phyloP scores from a whole-genome alignment of 1,139 yeast genomes.

The Candida buenavistaensis region DNA sequence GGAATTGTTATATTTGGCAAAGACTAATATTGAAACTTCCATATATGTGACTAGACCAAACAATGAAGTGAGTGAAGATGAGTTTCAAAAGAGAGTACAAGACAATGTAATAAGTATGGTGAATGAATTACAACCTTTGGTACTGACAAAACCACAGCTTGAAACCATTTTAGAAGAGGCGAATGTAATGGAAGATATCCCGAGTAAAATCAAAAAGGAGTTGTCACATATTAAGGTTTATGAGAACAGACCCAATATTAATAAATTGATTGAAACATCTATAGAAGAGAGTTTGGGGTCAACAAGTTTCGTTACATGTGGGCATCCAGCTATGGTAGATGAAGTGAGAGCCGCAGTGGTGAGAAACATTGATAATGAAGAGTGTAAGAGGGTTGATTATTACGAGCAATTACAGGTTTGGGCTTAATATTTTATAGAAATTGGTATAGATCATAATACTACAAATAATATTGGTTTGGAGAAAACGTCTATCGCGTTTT shows the following conservation, averaged over 20 bases:
- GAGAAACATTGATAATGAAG: slow-evolving; percentile 23
- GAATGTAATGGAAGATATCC: not conserved
- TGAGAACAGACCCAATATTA: slow-evolving; percentile 47
- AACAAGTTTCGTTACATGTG: slow-evolving; percentile 48
- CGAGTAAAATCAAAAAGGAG: slow-evolving; percentile 5
- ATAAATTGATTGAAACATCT: slow-evolving; percentile 33
- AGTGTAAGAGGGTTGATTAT: slow-evolving; percentile 42
- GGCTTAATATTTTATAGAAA: slow-evolving; percentile 22
- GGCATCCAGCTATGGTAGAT: slow-evolving; percentile 53
- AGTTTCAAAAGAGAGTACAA: slow-evolving; percentile 3
- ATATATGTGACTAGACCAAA: slow-evolving; percentile 48
- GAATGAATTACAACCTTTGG: slow-evolving; percentile 1
- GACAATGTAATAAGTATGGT: not conserved
- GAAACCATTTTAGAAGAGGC: slow-evolving; percentile 10
- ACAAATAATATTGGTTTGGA: too few relatives aligned
- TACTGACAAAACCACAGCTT: slow-evolving; percentile 1
- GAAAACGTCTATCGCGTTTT: too few relatives aligned
- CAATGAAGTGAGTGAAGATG: slow-evolving; percentile 4
- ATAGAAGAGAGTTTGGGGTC: slow-evolving; percentile 40
- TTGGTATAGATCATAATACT: too few relatives aligned
- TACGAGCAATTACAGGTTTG: slow-evolving; percentile 49
- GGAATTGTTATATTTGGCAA: slow-evolving; percentile 40
- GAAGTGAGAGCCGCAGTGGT: slow-evolving; percentile 39
- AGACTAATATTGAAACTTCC: slow-evolving; percentile 30
- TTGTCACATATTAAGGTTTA: slow-evolving; percentile 36